Evolutionary conservation across 2,329 filamentous ascomycete species (phyloP).

Genomic region (Falciphora oryzae): DNA sequence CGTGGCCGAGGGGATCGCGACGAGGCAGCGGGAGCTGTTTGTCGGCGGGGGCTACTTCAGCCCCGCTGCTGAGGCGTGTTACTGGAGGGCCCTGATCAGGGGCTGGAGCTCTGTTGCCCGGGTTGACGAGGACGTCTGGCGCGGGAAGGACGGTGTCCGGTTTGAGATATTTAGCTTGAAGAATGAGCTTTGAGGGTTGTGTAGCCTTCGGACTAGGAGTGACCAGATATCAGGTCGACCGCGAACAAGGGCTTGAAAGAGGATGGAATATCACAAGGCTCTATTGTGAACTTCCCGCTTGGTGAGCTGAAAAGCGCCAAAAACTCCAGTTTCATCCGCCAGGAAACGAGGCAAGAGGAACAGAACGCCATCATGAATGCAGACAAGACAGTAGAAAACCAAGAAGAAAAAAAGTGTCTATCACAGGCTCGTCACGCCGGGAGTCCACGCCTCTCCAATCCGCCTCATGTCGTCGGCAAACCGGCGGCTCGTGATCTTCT

Average conservation of each 20-base stretch:
- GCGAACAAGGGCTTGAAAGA: not conserved
- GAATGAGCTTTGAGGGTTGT: slow-evolving; percentile 15
- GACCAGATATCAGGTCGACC: too few species aligned
- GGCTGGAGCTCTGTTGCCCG: slow-evolving; percentile 40
- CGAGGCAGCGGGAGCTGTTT: slow-evolving; percentile 38
- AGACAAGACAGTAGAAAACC: not conserved
- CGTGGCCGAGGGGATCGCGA: slow-evolving; percentile 40
- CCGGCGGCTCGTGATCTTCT: slow-evolving; percentile 72
- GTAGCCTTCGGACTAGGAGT: not conserved
- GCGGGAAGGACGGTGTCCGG: slow-evolving; percentile 26
- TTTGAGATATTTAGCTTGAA: slow-evolving; percentile 35
- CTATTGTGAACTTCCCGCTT: not conserved
- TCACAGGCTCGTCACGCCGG: slow-evolving; percentile 59
- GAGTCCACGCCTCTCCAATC: slow-evolving; percentile 81
- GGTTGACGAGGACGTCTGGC: slow-evolving; percentile 29
- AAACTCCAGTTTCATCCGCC: not conserved
- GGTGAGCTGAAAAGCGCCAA: not conserved
- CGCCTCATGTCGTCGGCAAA: slow-evolving; percentile 79
- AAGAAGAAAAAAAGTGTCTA: not conserved
- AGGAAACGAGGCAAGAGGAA: not conserved
- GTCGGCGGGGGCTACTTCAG: slow-evolving; percentile 39
- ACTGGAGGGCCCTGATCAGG: slow-evolving; percentile 44
- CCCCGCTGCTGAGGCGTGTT: slow-evolving; percentile 45
- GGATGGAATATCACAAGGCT: not conserved
- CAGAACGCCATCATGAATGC: not conserved